Evolutionary conservation across 768 basidiomycete species (phyloP).

Genomic region (Neoboletus subvelutipes): DNA sequence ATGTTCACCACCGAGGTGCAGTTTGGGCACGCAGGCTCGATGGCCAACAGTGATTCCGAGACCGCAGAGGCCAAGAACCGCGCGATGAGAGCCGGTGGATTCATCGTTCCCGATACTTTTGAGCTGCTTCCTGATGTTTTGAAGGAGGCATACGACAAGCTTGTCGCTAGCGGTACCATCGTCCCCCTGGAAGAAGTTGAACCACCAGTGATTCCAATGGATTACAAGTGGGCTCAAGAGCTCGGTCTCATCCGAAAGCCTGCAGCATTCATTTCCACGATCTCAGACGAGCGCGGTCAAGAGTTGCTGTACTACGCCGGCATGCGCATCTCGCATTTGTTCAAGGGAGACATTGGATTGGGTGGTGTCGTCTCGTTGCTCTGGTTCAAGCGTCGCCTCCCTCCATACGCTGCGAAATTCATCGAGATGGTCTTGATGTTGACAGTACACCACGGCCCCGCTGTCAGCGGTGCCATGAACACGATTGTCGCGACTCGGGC

Average conservation of each 20-base stretch:
- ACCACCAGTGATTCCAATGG: constrained; percentile 98
- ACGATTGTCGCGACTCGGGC: constrained; percentile 98
- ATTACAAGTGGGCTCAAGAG: constrained; percentile 99
- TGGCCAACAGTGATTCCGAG: constrained; percentile 97
- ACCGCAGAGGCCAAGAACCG: constrained; percentile 98
- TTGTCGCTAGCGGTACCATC: constrained; percentile 70
- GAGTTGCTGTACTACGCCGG: constrained; percentile 98
- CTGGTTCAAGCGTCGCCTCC: constrained; percentile 97
- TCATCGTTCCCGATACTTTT: constrained; percentile 96
- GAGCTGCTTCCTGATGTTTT: constrained; percentile 90
- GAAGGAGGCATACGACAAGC: constrained; percentile 78
- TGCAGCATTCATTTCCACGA: constrained; percentile 98
- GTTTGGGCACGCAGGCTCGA: constrained; percentile 97
- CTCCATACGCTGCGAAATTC: constrained; percentile 95
- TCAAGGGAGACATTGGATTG: constrained; percentile 95
- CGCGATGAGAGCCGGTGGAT: constrained; percentile 92
- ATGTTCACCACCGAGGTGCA: constrained; percentile 99
- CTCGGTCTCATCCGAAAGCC: constrained; percentile 98
- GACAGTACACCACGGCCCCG: constrained; percentile 97
- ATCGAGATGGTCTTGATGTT: constrained; percentile 99
- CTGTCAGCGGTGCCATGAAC: constrained; percentile 99
- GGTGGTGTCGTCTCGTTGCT: constrained; percentile 95
- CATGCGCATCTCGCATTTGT: constrained; percentile 98
- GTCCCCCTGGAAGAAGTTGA: constrained; percentile 74
- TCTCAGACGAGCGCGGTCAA: constrained; percentile 98